phyloP scores from a whole-genome alignment of 2,329 filamentous ascomycete genomes.

The Colletotrichum australisinense region DNA sequence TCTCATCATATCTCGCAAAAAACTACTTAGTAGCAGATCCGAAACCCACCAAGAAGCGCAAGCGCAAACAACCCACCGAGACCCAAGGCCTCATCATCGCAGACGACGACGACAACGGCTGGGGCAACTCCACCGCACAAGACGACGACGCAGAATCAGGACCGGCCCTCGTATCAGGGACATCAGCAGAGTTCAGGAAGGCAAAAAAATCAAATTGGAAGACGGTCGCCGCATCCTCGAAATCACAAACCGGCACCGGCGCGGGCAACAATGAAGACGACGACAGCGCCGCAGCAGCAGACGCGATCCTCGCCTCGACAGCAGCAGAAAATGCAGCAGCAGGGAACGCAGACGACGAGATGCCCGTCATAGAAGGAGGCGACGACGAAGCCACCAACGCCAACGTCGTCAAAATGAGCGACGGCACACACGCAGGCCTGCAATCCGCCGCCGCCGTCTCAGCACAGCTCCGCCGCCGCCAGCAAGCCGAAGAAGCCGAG shows the following conservation, averaged over 20 bases:
- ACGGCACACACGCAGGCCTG: constrained; percentile 87
- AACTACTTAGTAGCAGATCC: constrained; percentile 81
- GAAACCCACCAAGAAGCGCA: constrained; percentile 71
- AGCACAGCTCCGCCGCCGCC: constrained; percentile 73
- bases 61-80: constrained; percentile 64
- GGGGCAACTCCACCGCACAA: constrained; percentile 52
- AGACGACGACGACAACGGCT: constrained; percentile 71
- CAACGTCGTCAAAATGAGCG: constrained; percentile 78
- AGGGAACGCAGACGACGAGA: constrained; percentile 59
- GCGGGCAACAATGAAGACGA: constrained; percentile 52
- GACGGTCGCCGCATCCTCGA: constrained; percentile 61
- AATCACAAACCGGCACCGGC: constrained; percentile 39
- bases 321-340: constrained; percentile 73
- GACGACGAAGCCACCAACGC: constrained; percentile 43
- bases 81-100: constrained; percentile 69
- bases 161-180: constrained; percentile 60
- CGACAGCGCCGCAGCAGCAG: constrained; percentile 73
- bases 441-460: constrained; percentile 86
- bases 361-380: constrained; percentile 56
- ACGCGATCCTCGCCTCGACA: constrained; percentile 80
- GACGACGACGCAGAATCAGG: constrained; percentile 65
- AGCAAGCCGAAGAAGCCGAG: constrained; percentile 69
- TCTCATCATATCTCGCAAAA: constrained; percentile 88
- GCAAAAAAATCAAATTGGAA: constrained; percentile 87
- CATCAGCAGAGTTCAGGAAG: constrained; percentile 74